A percentile compares a stretch with the other conserved stretches of the same genome.
Conservation (phyloP, 441 rosid species). For the Populus hybrid region DNA sequence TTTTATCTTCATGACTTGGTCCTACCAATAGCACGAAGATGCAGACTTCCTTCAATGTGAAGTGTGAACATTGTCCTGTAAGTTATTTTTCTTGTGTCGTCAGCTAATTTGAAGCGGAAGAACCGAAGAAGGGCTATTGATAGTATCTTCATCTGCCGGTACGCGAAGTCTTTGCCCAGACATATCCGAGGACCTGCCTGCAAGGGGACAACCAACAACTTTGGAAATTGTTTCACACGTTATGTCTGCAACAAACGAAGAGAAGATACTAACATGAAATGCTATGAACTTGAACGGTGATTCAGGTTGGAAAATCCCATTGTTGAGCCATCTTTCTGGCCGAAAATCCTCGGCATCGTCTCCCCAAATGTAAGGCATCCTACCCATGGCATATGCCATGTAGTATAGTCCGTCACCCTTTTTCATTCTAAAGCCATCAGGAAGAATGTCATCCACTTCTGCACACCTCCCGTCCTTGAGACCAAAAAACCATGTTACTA, state of each 20-base stretch:
- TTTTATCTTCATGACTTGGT: not conserved
- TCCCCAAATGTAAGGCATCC: constrained; percentile 77
- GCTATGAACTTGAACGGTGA: constrained; percentile 70
- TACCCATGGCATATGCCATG: constrained; percentile 74
- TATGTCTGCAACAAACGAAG: not conserved
- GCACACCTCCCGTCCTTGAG: constrained; percentile 61
- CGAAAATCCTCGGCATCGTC: constrained; percentile 63
- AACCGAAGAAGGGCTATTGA: constrained; percentile 54
- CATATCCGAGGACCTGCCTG: constrained; percentile 67
- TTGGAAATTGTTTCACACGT: too few species aligned
- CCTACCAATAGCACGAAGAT: constrained; percentile 46
- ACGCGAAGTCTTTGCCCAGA: constrained; percentile 53
- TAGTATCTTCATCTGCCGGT: constrained; percentile 66
- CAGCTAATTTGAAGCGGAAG: constrained; percentile 58
- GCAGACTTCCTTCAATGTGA: constrained; percentile 54
- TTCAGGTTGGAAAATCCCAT: constrained; percentile 63
- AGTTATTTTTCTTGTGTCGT: constrained; percentile 31
- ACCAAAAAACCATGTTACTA: not conserved
- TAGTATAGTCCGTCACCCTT: constrained; percentile 62
- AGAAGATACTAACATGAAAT: constrained; percentile 47
- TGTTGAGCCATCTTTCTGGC: constrained; percentile 80
- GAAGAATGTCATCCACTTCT: constrained; percentile 66
- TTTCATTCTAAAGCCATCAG: constrained; percentile 57
- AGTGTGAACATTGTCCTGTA: constrained; percentile 72
- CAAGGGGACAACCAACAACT: not conserved